phyloP scores from a whole-genome alignment of 129 eudicot species.

The Oenanthe sinensis region DNA sequence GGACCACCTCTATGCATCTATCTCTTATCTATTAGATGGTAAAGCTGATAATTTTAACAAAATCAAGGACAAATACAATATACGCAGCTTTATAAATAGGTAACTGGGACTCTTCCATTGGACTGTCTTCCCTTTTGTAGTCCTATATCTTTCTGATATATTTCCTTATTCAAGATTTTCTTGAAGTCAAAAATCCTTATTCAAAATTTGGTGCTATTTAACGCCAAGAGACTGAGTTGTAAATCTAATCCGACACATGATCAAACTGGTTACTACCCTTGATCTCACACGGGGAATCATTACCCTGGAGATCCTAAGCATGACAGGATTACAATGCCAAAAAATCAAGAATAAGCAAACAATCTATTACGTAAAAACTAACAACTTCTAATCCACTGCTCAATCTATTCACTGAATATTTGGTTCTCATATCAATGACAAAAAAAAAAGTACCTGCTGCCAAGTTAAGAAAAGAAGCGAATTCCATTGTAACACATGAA shows the following conservation, averaged over 20 bases:
- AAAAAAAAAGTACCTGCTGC: conserved; percentile 36
- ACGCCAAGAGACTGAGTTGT: not conserved
- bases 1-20: too few species aligned
- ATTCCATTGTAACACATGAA: conserved; percentile 57
- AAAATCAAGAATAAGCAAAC: too few species aligned
- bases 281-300: not conserved
- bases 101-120: conserved; percentile 11
- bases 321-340: too few species aligned
- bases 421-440: too few species aligned
- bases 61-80: conserved; percentile 21
- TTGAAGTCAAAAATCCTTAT: not conserved
- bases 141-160: conserved; percentile 16
- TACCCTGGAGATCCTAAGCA: not conserved
- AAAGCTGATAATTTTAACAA: too few species aligned
- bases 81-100: conserved; percentile 28
- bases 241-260: not conserved
- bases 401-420: too few species aligned
- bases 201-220: not conserved
- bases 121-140: conserved; percentile 35
- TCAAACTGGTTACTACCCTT: not conserved
- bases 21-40: too few species aligned
- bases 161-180: conserved; percentile 12
- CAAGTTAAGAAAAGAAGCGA: conserved; percentile 31
- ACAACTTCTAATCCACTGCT: too few species aligned
- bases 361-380: too few species aligned